A percentile compares a stretch with the other conserved stretches of the same genome.
These are phyloP conservation scores for Schizosaccharomyces japonicus DNA, from an alignment of 805 yeast species.

Conservation along the genomic window DNA sequence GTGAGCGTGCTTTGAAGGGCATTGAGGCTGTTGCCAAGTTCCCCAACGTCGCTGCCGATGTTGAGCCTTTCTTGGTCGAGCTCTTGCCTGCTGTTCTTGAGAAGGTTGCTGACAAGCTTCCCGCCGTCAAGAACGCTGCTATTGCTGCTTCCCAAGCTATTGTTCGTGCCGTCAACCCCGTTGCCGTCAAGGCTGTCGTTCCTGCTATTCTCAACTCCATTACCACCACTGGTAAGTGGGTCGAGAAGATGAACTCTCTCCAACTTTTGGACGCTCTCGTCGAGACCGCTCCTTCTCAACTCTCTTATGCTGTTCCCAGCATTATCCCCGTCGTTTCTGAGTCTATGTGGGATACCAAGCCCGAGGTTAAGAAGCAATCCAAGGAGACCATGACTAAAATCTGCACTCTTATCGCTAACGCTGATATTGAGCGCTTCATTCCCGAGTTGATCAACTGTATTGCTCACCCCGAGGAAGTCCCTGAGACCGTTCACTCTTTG, in stretches of 20 bases:
- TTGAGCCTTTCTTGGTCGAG: slow-evolving; percentile 82
- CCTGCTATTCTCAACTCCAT: slow-evolving; percentile 56
- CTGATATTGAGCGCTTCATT: slow-evolving; percentile 97
- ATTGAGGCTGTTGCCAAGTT: slow-evolving; percentile 58
- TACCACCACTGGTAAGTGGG: slow-evolving; percentile 63
- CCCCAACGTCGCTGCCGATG: slow-evolving; percentile 53
- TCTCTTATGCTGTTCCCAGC: slow-evolving; percentile 98
- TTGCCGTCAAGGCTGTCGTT: slow-evolving; percentile 70
- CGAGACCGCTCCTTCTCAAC: slow-evolving; percentile 81
- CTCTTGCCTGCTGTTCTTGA: slow-evolving; percentile 46
- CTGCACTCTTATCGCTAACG: slow-evolving; percentile 94
- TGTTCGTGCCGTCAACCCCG: slow-evolving; percentile 68
- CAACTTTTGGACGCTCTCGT: slow-evolving; percentile 69
- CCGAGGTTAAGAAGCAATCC: slow-evolving; percentile 92
- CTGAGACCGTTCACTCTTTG: slow-evolving; percentile 93
- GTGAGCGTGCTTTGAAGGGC: slow-evolving; percentile 65
- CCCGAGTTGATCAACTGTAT: slow-evolving; percentile 93
- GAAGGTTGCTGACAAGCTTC: slow-evolving; percentile 79
- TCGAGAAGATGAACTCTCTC: slow-evolving; percentile 82
- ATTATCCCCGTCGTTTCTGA: slow-evolving; percentile 94
- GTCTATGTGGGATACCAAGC: slow-evolving; percentile 99
- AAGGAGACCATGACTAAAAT: slow-evolving; percentile 85
- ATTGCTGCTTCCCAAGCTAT: slow-evolving; percentile 52
- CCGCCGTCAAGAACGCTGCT: slow-evolving; percentile 51
- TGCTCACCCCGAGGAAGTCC: slow-evolving; percentile 88